Conservation (phyloP, 345 rosid species). For the Durio zibethinus region DNA sequence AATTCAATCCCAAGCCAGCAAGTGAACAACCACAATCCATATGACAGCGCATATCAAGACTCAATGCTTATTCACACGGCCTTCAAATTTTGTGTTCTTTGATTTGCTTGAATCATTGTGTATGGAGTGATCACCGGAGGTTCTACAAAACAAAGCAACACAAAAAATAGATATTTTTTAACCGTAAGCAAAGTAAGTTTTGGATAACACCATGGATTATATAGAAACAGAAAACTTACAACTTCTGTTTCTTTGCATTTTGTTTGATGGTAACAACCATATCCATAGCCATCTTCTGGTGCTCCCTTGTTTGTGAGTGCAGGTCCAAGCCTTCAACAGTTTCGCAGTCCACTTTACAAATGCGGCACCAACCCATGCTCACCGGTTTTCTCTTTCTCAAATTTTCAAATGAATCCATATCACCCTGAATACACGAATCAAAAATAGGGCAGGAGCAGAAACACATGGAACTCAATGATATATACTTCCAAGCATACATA, state of each 20-base stretch:
- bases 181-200: slow-evolving; percentile 1
- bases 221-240: slow-evolving; percentile 32
- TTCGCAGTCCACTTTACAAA: slow-evolving; percentile 75
- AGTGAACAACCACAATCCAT: slow-evolving; percentile 14
- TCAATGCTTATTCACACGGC: slow-evolving; percentile 44
- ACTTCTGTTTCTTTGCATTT: slow-evolving; percentile 68
- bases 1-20: slow-evolving; percentile 24
- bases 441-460: slow-evolving; percentile 8
- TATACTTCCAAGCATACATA: background rate
- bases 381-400: slow-evolving; percentile 49
- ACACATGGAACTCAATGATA: background rate
- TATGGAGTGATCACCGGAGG: slow-evolving; percentile 34
- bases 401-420: slow-evolving; percentile 43
- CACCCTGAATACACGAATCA: slow-evolving; percentile 39
- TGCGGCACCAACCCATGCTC: slow-evolving; percentile 75
- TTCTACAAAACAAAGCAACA: slow-evolving; percentile 33
- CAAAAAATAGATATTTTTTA: background rate
- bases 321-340: slow-evolving; percentile 67
- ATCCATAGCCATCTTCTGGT: slow-evolving; percentile 72
- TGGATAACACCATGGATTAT: background rate
- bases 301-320: slow-evolving; percentile 72
- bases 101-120: slow-evolving; percentile 43
- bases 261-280: slow-evolving; percentile 53
- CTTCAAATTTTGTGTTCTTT: slow-evolving; percentile 40
- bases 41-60: slow-evolving; percentile 21